Conservation (phyloP, 768 basidiomycete genomes). For the Nevesoporus exiguus region DNA sequence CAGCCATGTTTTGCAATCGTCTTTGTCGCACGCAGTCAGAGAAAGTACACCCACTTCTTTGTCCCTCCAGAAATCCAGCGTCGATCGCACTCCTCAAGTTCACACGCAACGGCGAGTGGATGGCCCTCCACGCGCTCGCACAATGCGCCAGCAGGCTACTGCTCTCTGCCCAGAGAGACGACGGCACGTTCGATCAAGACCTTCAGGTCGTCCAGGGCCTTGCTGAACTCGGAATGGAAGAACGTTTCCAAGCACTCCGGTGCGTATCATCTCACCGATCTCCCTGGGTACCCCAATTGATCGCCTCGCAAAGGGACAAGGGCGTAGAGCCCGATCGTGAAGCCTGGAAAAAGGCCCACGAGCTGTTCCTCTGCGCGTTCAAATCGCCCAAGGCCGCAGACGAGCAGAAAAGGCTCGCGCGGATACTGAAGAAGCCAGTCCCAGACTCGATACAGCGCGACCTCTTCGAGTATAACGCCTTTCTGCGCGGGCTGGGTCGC, state of each 20-base stretch:
- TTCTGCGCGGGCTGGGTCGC: slow-evolving; percentile 66
- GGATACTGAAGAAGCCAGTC: slow-evolving; percentile 47
- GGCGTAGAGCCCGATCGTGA: slow-evolving; percentile 55
- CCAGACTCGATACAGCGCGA: slow-evolving; percentile 49
- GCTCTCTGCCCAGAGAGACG: slow-evolving; percentile 49
- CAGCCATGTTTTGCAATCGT: slow-evolving; percentile 74
- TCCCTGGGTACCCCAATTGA: not conserved
- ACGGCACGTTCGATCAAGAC: slow-evolving; percentile 36
- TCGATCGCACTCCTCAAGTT: slow-evolving; percentile 57
- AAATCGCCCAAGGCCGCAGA: slow-evolving; percentile 46
- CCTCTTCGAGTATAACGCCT: slow-evolving; percentile 75
- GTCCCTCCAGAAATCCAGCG: slow-evolving; percentile 71
- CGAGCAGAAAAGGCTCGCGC: slow-evolving; percentile 57
- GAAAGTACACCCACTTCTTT: slow-evolving; percentile 66
- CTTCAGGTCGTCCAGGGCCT: slow-evolving; percentile 56
- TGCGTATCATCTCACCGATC: not conserved
- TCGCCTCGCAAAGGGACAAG: slow-evolving; percentile 25
- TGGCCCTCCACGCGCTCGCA: slow-evolving; percentile 66
- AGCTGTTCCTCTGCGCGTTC: slow-evolving; percentile 59
- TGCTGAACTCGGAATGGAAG: slow-evolving; percentile 76
- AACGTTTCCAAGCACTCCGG: slow-evolving; percentile 43
- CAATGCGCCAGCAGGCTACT: slow-evolving; percentile 65
- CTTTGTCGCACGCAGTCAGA: slow-evolving; percentile 68
- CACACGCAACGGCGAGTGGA: slow-evolving; percentile 61
- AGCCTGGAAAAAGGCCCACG: slow-evolving; percentile 66